Evolutionary conservation across 208 protist genomes (phyloP).

Genomic region (Acanthamoeba lenticulata): DNA sequence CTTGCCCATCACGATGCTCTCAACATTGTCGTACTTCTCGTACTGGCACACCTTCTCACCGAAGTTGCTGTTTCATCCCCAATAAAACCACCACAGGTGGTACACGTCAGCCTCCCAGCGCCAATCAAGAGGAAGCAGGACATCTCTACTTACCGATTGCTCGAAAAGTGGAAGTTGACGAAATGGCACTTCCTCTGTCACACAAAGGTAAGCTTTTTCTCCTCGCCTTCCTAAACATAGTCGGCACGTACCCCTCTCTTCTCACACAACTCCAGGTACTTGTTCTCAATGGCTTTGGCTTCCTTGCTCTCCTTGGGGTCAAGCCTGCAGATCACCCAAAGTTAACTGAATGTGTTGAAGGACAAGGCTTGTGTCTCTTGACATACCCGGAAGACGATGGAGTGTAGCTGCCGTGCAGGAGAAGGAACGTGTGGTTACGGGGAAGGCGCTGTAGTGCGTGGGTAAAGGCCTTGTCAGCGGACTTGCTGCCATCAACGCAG

Average conservation of each 20-base stretch:
- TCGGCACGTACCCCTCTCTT: background rate
- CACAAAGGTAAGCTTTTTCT: too few species aligned
- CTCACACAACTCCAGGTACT: background rate
- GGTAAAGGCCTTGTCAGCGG: background rate
- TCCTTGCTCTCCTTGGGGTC: background rate
- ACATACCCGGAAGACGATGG: background rate
- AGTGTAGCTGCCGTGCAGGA: background rate
- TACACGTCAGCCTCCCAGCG: background rate
- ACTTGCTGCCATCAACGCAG: constrained; percentile 1
- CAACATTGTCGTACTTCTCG: constrained; percentile 17
- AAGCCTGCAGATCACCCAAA: background rate
- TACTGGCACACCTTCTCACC: constrained; percentile 25
- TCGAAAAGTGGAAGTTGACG: background rate
- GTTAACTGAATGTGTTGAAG: background rate
- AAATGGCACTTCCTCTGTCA: constrained; percentile 17
- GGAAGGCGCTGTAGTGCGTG: background rate
- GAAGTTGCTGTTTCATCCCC: background rate
- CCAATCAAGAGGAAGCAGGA: background rate
- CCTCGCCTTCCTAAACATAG: too few species aligned
- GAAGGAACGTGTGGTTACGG: background rate
- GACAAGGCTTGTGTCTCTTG: background rate
- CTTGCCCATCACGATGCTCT: constrained; percentile 17
- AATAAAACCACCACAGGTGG: too few species aligned
- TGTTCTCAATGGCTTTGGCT: background rate
- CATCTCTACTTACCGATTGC: background rate